Evolutionary conservation across 352 stramenopile genomes (phyloP).

Genomic region (Peronospora farinosa): DNA sequence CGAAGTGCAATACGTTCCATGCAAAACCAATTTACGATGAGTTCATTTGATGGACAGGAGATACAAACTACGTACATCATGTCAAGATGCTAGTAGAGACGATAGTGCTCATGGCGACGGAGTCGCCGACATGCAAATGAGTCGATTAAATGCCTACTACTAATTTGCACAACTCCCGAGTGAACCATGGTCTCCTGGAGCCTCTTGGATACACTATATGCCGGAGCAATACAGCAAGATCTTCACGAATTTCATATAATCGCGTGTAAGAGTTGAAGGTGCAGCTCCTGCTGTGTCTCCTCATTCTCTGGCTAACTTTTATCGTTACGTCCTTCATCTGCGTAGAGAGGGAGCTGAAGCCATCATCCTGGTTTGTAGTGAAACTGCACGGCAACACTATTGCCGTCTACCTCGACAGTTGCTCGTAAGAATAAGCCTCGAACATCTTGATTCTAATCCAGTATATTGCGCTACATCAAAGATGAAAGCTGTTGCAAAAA

Average conservation of each 20-base stretch:
- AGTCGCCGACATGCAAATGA: conserved; percentile 37
- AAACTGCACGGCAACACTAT: too few species aligned
- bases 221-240: conserved; percentile 23
- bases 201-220: conserved; percentile 33
- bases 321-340: too few species aligned
- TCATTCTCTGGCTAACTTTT: too few species aligned
- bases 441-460: not conserved
- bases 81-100: conserved; percentile 76
- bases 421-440: not conserved
- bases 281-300: conserved; percentile 29
- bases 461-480: conserved; percentile 29
- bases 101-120: conserved; percentile 44
- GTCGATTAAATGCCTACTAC: conserved; percentile 48
- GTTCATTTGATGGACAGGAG: conserved; percentile 44
- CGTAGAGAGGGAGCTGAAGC: too few species aligned
- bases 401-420: too few species aligned
- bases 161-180: conserved; percentile 48
- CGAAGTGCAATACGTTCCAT: conserved; percentile 78
- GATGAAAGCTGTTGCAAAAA: conserved; percentile 55
- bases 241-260: conserved; percentile 73
- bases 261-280: conserved; percentile 69
- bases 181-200: conserved; percentile 67
- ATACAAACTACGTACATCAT: conserved; percentile 21
- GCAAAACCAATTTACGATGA: conserved; percentile 63
- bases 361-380: too few species aligned